Conservation (phyloP, 768 basidiomycete genomes). For the Cystofilobasidium capitatum region DNA sequence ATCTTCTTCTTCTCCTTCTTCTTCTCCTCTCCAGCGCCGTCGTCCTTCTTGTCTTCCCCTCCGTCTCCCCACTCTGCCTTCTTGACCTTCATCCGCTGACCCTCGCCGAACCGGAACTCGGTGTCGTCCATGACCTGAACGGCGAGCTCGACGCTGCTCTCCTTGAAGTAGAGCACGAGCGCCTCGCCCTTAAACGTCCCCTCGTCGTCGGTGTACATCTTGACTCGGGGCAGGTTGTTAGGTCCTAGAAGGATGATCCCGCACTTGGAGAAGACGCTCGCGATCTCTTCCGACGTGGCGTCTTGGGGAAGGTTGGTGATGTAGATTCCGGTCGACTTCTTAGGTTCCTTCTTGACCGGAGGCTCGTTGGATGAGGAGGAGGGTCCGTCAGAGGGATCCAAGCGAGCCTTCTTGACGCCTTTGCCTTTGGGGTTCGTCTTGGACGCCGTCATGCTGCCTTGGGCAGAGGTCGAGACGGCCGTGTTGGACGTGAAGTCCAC, state of each 20-base stretch:
- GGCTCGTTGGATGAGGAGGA: conserved; percentile 20
- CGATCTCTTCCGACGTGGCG: conserved; percentile 61
- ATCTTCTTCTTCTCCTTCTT: conserved; percentile 8
- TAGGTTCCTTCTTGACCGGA: conserved; percentile 49
- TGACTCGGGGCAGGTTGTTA: not conserved
- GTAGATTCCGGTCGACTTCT: conserved; percentile 78
- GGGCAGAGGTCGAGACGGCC: conserved; percentile 37
- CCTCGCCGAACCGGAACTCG: conserved; percentile 52
- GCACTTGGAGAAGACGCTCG: conserved; percentile 79
- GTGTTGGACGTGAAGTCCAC: conserved; percentile 53
- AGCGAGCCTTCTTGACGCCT: conserved; percentile 43
- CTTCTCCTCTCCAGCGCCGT: not conserved
- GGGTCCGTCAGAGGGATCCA: conserved; percentile 34
- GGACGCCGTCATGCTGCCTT: conserved; percentile 45
- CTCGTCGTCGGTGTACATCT: not conserved
- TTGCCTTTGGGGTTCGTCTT: conserved; percentile 59
- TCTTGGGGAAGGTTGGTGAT: conserved; percentile 73
- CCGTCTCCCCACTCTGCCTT: not conserved
- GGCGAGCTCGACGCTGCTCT: conserved; percentile 83
- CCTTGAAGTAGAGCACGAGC: conserved; percentile 92
- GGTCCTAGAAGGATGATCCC: conserved; percentile 76
- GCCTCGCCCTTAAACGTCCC: conserved; percentile 66
- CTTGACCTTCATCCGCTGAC: not conserved
- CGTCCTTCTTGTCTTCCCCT: not conserved
- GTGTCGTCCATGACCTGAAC: conserved; percentile 80